Conservation (phyloP, 495 filamentous ascomycete species). For the Neurospora tetraspora region DNA sequence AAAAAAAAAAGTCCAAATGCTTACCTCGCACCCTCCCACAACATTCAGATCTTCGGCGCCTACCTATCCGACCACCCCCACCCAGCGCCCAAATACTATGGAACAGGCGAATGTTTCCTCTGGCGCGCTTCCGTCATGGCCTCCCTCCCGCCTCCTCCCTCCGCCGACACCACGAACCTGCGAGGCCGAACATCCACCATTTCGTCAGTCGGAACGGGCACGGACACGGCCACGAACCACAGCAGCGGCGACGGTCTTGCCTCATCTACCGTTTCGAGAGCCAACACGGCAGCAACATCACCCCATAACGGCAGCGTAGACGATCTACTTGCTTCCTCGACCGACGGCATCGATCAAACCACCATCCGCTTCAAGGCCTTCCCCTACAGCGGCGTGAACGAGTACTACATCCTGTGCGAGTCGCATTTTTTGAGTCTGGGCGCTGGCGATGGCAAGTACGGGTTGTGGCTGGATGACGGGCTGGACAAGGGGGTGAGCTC, state of each 20-base stretch:
- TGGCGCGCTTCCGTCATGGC: slow-evolving; percentile 69
- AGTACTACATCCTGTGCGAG: slow-evolving; percentile 93
- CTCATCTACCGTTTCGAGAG: neutral
- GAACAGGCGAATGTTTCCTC: slow-evolving; percentile 95
- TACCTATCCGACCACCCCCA: slow-evolving; percentile 84
- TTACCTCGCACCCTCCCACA: neutral
- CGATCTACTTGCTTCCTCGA: neutral
- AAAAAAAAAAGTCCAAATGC: neutral
- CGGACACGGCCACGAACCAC: neutral
- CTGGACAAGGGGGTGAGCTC: slow-evolving; percentile 78
- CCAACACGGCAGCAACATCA: neutral
- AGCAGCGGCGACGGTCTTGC: neutral
- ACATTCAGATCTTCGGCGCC: slow-evolving; percentile 69
- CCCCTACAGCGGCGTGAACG: slow-evolving; percentile 89
- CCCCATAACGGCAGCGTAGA: neutral
- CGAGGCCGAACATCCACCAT: slow-evolving; percentile 60
- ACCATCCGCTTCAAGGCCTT: slow-evolving; percentile 92
- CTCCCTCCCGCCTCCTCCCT: slow-evolving; percentile 62
- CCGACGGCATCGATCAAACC: slow-evolving; percentile 11
- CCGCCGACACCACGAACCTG: slow-evolving; percentile 60
- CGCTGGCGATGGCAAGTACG: slow-evolving; percentile 81
- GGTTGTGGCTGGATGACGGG: slow-evolving; percentile 85
- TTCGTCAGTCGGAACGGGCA: slow-evolving; percentile 1
- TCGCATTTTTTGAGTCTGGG: slow-evolving; percentile 74
- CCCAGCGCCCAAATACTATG: slow-evolving; percentile 76